phyloP scores from a whole-genome alignment of 495 filamentous ascomycete genomes.

The Delitschia confertaspora region DNA sequence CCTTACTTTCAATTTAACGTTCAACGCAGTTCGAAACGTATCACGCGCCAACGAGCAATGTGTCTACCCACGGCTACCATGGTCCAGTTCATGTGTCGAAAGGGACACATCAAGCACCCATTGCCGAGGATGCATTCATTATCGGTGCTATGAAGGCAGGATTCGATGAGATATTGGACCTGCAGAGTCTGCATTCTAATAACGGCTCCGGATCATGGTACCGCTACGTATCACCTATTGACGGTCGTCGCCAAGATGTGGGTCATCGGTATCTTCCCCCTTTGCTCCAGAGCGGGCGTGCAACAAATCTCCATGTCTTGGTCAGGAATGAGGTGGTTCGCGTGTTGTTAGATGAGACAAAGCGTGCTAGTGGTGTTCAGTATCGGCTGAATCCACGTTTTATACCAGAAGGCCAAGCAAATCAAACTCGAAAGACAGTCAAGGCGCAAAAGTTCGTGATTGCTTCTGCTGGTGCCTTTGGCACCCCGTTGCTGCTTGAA shows the following conservation, averaged over 20 bases:
- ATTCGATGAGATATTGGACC: constrained; percentile 38
- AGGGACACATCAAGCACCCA: constrained; percentile 29
- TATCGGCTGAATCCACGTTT: constrained; percentile 24
- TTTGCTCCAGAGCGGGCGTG: constrained; percentile 28
- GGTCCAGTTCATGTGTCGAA: constrained; percentile 45
- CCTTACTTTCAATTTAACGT: too few species aligned
- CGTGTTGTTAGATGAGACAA: constrained; percentile 20
- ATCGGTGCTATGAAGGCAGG: constrained; percentile 38
- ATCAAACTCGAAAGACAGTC: constrained; percentile 38
- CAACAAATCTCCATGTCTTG: constrained; percentile 30
- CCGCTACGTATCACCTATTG: constrained; percentile 20
- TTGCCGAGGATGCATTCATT: constrained; percentile 36
- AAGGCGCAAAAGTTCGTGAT: constrained; percentile 31
- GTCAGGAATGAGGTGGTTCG: constrained; percentile 25
- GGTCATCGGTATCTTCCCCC: constrained; percentile 36
- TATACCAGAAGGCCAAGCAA: constrained; percentile 1
- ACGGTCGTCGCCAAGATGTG: constrained; percentile 34
- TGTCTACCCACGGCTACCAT: constrained; percentile 39
- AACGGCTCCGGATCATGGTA: constrained; percentile 15
- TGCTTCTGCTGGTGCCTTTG: constrained; percentile 28
- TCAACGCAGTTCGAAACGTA: constrained; percentile 43
- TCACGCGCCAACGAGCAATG: constrained; percentile 37
- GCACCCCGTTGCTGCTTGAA: constrained; percentile 31
- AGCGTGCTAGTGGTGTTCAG: constrained; percentile 26
- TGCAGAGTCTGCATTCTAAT: constrained; percentile 18